Conservation (phyloP, 2,329 filamentous ascomycete genomes). For the Trichoderma pleuroti region DNA sequence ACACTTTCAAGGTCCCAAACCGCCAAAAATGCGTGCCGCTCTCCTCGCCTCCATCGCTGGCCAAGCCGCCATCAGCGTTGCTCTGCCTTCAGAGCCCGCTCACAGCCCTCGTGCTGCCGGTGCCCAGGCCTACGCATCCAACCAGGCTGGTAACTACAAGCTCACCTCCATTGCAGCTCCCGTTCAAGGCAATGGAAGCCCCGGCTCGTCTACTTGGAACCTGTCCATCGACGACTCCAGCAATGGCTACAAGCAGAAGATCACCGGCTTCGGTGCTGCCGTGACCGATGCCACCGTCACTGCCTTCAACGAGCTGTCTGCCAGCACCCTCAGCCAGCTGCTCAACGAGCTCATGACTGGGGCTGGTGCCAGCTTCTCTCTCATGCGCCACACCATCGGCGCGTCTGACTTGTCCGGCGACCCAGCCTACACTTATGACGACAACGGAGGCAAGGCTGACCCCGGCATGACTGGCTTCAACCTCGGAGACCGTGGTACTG, state of each 20-base stretch:
- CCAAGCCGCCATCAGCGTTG: slow-evolving; percentile 9
- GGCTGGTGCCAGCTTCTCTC: slow-evolving; percentile 35
- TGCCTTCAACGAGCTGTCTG: slow-evolving; percentile 34
- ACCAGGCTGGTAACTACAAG: slow-evolving; percentile 35
- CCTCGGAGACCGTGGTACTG: slow-evolving; percentile 36
- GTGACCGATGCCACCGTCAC: slow-evolving; percentile 41
- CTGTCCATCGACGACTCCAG: slow-evolving; percentile 37
- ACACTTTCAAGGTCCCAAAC: not conserved
- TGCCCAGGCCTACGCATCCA: slow-evolving; percentile 33
- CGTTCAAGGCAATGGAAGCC: slow-evolving; percentile 32
- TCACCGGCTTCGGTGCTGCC: slow-evolving; percentile 39
- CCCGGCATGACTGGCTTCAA: slow-evolving; percentile 30
- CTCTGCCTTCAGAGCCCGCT: slow-evolving; percentile 4
- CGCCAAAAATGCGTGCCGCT: slow-evolving; percentile 15
- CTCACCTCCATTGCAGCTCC: slow-evolving; percentile 33
- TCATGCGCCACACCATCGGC: slow-evolving; percentile 39
- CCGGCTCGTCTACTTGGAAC: slow-evolving; percentile 36
- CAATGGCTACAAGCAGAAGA: slow-evolving; percentile 36
- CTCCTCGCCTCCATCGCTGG: slow-evolving; percentile 9
- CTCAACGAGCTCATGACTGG: slow-evolving; percentile 35
- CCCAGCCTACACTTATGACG: slow-evolving; percentile 39
- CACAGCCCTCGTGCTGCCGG: slow-evolving; percentile 5
- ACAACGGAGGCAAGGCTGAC: slow-evolving; percentile 33
- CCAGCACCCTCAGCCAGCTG: slow-evolving; percentile 30
- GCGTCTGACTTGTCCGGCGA: slow-evolving; percentile 38